Percentiles rank a stretch among this genome's conserved stretches.
Conservation (phyloP, 2,329 filamentous ascomycete genomes). For the Colletotrichum tabaci region DNA sequence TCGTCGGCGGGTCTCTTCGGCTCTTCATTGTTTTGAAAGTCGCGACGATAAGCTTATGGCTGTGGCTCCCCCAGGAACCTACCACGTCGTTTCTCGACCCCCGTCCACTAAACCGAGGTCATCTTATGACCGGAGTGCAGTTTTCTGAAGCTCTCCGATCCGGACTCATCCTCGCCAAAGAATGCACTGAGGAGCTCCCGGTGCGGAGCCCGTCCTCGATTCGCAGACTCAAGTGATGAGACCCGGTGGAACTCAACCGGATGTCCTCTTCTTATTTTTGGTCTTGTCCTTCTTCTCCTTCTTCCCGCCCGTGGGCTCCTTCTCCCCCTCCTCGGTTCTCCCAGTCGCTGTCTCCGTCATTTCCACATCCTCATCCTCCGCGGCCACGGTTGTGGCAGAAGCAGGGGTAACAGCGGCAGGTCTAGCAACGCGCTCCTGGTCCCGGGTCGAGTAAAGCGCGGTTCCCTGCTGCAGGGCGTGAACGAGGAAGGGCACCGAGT, state of each 20-base stretch:
- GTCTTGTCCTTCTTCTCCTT: slow-evolving; percentile 26
- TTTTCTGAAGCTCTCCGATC: not conserved
- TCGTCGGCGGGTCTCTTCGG: no score
- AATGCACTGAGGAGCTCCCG: not conserved
- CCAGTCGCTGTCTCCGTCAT: slow-evolving; percentile 6
- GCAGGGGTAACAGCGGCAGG: slow-evolving; percentile 4
- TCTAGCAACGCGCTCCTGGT: slow-evolving; percentile 49
- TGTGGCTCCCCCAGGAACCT: not conserved
- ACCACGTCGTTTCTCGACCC: not conserved
- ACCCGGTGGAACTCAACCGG: slow-evolving; percentile 4
- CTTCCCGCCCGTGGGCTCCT: slow-evolving; percentile 14
- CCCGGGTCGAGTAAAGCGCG: slow-evolving; percentile 69
- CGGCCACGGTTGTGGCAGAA: slow-evolving; percentile 4
- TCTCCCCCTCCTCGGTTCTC: slow-evolving; percentile 2
- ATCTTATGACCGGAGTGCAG: not conserved
- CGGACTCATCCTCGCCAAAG: not conserved
- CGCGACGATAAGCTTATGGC: not conserved
- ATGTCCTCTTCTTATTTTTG: slow-evolving; percentile 29
- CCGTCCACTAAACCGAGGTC: no score
- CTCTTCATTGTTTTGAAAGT: no score
- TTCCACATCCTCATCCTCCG: slow-evolving; percentile 20
- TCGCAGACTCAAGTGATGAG: not conserved
- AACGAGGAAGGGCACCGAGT: slow-evolving; percentile 76
- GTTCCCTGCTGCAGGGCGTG: slow-evolving; percentile 79
- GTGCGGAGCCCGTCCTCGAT: not conserved